Evolutionary conservation across 495 filamentous ascomycete species (phyloP), one percentile per base, ranked within the genome.

Genomic region (Penicillium argentinense): DNA sequence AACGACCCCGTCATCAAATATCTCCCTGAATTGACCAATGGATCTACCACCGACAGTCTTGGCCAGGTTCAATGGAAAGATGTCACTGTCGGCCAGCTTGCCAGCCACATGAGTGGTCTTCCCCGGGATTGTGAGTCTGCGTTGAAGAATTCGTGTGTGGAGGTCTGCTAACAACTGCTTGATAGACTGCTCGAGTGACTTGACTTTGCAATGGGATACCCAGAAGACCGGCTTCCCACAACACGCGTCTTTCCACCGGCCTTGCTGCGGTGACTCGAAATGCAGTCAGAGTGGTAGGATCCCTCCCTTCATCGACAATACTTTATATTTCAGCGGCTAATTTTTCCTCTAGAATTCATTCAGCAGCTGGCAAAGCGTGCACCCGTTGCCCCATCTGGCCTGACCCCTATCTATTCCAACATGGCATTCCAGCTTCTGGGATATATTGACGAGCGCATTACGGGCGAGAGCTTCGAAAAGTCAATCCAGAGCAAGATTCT

Each of bases 391-490:
- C 19, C 25, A 21, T 13, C 46, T 14, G 52, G 52, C 4, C n/a
- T n/a, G 9, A 76, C 76, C 0, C 72, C 80, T 0, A 70, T 69
- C 11, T 84, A 83, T 53, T 81, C 78, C 9, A 82, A 83, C 56
- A 68, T 70, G 5, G 79, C 69, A 8, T 83, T 69, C 49, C 71
- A 76, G 38, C 62, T 82, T 37, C 63, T 83, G 5, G 72, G 69
- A 0, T 81, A 80, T 47, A 73, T 76, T 1, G 59, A 83, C 22
- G 76, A 82, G 48, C 62, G 57, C 43, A 77, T 78, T 36, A 72
- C 69, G 2, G 66, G 69, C 6, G 68, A 64, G 23, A 26, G 39
- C 1, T 81, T 76, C 45, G 34, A 63, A 12, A 32, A 62, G 0
- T 61, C 74, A 49, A 47, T 83, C 17, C 38, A 77, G 39, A 47